Evolutionary conservation across 78 protist genomes (phyloP).

Genomic region (Chrysochromulina parva): DNA sequence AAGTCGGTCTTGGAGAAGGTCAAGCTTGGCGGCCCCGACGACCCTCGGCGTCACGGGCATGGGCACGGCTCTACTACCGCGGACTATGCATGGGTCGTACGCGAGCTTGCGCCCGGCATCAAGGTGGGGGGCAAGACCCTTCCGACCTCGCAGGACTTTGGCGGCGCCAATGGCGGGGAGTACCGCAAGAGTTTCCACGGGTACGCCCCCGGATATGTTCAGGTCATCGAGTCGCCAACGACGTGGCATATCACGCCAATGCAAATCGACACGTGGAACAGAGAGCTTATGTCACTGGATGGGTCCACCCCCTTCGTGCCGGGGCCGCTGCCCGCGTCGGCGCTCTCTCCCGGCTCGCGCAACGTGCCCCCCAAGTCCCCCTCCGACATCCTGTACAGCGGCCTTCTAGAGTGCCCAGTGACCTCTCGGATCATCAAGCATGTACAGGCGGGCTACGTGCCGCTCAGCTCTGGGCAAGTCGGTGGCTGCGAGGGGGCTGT

Average conservation of each 20-base stretch:
- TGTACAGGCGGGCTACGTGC: not conserved
- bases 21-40: no score
- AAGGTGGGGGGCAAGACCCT: no score
- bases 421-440: not conserved
- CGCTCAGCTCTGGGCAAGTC: no score
- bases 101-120: no score
- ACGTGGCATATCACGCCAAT: not conserved
- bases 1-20: not conserved
- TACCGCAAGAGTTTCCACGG: not conserved
- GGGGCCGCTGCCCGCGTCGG: not conserved
- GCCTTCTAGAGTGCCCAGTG: not conserved
- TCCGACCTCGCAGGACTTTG: not conserved
- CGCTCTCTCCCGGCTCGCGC: not conserved
- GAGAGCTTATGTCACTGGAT: not conserved
- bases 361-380: no score
- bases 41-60: no score
- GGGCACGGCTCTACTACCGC: no score
- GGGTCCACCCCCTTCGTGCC: no score
- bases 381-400: not conserved
- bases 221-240: not conserved
- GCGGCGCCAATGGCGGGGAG: not conserved
- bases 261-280: constrained; percentile 10
- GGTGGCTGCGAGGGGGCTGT: no score
- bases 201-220: not conserved
- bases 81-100: no score